A percentile compares a stretch with the other conserved stretches of the same genome.
Conservation (phyloP, 2,329 filamentous ascomycete species). For the Ophiostoma perfectum region DNA sequence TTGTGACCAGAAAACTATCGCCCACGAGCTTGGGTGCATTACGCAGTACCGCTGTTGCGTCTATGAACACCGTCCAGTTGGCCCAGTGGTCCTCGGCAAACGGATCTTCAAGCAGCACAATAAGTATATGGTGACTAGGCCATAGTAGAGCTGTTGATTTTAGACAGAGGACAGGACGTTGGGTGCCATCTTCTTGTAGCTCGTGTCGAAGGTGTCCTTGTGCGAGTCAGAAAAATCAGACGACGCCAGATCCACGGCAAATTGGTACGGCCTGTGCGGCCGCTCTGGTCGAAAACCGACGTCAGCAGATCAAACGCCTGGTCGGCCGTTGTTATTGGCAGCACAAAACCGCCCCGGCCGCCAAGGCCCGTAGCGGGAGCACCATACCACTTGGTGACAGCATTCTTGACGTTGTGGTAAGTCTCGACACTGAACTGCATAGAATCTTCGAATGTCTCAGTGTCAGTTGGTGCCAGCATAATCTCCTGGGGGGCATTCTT, state of each 20-base stretch:
- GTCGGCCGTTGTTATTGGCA: no score
- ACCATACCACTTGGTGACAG: no score
- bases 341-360: no score
- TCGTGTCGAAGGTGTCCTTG: not conserved
- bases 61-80: not conserved
- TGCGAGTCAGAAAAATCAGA: not conserved
- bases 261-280: not conserved
- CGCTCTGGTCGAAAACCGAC: not conserved
- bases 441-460: no score
- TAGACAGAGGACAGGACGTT: not conserved
- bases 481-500: no score
- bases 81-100: not conserved
- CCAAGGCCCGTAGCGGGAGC: no score
- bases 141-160: not conserved
- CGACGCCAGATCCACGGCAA: not conserved
- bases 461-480: no score
- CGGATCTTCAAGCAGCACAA: not conserved
- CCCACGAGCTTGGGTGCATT: not conserved
- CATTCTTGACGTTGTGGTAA: no score
- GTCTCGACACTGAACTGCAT: no score
- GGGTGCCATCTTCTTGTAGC: not conserved
- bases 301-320: not conserved
- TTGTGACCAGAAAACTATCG: not conserved
- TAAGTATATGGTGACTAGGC: not conserved
- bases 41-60: no score